Conservation (phyloP, 169 alveolate genomes). For the Cryptosporidium felis region DNA sequence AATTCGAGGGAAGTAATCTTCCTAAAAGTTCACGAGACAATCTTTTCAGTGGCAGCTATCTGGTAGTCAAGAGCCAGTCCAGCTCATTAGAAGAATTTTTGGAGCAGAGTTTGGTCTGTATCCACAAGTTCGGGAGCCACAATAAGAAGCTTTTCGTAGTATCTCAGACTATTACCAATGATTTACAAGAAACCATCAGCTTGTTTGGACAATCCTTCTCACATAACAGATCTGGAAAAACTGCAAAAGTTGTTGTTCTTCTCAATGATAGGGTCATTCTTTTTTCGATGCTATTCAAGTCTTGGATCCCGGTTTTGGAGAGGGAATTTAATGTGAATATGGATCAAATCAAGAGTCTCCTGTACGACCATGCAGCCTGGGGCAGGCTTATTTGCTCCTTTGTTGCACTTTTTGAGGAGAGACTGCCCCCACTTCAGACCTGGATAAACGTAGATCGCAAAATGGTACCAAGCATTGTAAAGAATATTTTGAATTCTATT, state of each 20-base stretch:
- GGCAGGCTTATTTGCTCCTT: background rate
- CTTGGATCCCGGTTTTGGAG: constrained; percentile 61
- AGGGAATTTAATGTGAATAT: constrained; percentile 1
- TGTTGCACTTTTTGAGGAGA: constrained; percentile 36
- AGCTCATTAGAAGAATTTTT: too few species aligned
- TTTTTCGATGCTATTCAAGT: constrained; percentile 19
- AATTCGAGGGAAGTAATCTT: too few species aligned
- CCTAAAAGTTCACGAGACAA: too few species aligned
- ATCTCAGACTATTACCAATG: background rate
- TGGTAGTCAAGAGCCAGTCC: too few species aligned
- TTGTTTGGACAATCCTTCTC: constrained; percentile 15
- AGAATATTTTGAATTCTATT: constrained; percentile 42
- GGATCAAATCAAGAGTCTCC: background rate
- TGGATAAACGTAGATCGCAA: constrained; percentile 16
- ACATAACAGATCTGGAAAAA: background rate
- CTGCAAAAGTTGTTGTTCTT: background rate
- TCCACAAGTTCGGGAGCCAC: background rate
- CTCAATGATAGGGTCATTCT: constrained; percentile 20
- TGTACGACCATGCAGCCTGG: constrained; percentile 10
- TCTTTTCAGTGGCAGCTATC: too few species aligned
- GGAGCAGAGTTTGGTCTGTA: too few species aligned
- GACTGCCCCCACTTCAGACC: constrained; percentile 37
- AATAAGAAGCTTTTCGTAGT: constrained; percentile 28
- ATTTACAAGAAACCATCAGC: constrained; percentile 9
- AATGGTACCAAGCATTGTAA: constrained; percentile 11